Base-by-base conservation (phyloP, 257 asterid species). In the Solanum rostratum region DNA sequence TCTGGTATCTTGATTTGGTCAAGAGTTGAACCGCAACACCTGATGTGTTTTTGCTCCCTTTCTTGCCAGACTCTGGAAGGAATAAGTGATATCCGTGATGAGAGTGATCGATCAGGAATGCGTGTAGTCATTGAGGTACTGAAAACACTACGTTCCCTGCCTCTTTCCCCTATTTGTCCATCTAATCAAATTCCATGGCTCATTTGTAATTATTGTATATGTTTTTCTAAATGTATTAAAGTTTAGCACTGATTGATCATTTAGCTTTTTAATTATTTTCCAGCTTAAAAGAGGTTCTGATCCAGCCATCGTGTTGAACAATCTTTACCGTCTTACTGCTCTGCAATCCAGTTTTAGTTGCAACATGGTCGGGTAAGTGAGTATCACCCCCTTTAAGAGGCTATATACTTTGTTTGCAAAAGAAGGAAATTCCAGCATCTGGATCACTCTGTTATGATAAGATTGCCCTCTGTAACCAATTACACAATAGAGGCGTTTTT, bases 301-400 rank as follows among this genome's bases (percentile, higher is more conserved):
- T 65, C 94, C 99, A 85, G 86, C 96, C 79, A 93, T 95, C 60
- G 95, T 94, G 81, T 87, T 95, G 92, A 97, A 97, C 90, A 97
- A 93, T 90, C 90, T 97, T 54, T 97, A 89, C 89, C 97, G 99
- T 84, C 93, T 85, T 68, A 97, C 99, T 50, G 92, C 98, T 82
- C 88, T 97, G 84, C 99, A 97, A 86, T 86, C 98, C 65, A 88
- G 96, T 84, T 97, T 95, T 91, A 94, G 92, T 91, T 97, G 99
- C 93, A 97, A 97, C 91, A 97, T 97, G 99, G 98, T 97, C 90
- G 99, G 99, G 99, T 97, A 89, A 91, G 98, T 90, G 82, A 80
- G 74, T 87, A 86, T 41, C 46, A 52, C 78, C 62, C 86, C 74
- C 76, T 60, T 65, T 53, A 15, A 22, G 60, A 66, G 69, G 79